Evolutionary conservation across 148 eudicot species (phyloP), one percentile per base, ranked within the genome.

Genomic region (Mesembryanthemum crystallinum): DNA sequence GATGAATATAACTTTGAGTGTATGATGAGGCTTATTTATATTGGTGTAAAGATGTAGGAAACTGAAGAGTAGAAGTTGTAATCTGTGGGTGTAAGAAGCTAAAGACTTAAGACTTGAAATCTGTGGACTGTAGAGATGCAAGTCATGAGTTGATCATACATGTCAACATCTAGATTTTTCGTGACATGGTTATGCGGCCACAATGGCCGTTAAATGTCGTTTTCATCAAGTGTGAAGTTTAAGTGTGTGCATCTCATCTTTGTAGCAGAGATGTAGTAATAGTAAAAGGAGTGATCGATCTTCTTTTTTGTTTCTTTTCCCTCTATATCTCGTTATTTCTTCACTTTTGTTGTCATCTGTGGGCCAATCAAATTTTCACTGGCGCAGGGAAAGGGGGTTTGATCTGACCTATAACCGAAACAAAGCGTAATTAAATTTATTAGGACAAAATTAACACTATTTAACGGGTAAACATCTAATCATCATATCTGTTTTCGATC

Each of bases 111-210:
- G 6, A 35, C 4, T 35, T 35, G 39, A 35, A 35, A 35, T 35
- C 39, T 78, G 81, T 78, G 81, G 76, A 78, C 57, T 32, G 24
- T 25, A n/a, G 24, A 49, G 23, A 35, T 68, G 58, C 24, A 27
- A 30, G 43, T 42, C 80, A 39, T 77, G 80, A 59, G 32, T 58
- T 69, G 57, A 68, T 76, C 28, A 54, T 42, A 21, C 43, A 60
- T 47, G 68, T 77, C 68, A n/a, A 69, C 60, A 49, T 79, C 78
- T 74, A 79, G 78, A 74, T 79, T 69, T 75, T 74, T 79, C 57
- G 52, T 75, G 82, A 70, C 21, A 7, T 37, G 28, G 11, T 71
- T 52, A 69, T 17, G 78, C 52, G 75, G 75, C 72, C 69, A 70
- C 59, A 69, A 75, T 33, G 61, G 70, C 43, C 59, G 67, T 69